A percentile compares a stretch with the other conserved stretches of the same genome.
phyloP scores from a whole-genome alignment of 352 stramenopile genomes.

The Pythium folliculosum region DNA sequence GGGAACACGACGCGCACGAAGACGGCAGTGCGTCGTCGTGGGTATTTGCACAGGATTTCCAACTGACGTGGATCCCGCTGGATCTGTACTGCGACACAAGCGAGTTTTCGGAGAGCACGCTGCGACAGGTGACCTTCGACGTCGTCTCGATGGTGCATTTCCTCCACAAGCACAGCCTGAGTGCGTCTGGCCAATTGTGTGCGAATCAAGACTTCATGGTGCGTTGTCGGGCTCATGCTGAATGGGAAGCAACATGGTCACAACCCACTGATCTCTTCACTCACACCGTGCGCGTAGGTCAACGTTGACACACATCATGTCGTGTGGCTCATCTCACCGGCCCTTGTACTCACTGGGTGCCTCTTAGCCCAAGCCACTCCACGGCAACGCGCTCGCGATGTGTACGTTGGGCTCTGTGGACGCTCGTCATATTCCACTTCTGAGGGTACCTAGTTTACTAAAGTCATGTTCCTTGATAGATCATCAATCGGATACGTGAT shows the following conservation, averaged over 20 bases:
- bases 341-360: conserved; percentile 52
- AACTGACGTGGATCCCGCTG: conserved; percentile 34
- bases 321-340: conserved; percentile 44
- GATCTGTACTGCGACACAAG: conserved; percentile 31
- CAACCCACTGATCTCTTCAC: not conserved
- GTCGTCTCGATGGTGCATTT: conserved; percentile 58
- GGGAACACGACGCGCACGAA: conserved; percentile 28
- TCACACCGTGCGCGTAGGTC: conserved; percentile 33
- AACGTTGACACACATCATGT: conserved; percentile 33
- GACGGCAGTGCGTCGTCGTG: conserved; percentile 23
- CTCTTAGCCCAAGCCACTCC: conserved; percentile 43
- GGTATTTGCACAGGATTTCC: conserved; percentile 61
- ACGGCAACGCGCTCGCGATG: conserved; percentile 39
- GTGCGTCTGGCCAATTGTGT: conserved; percentile 50
- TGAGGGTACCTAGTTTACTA: not conserved
- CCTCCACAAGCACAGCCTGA: conserved; percentile 53
- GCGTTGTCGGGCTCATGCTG: not conserved
- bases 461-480: conserved; percentile 19
- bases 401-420: conserved; percentile 40
- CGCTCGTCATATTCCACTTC: not conserved
- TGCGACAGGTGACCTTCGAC: conserved; percentile 54
- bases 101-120: conserved; percentile 44
- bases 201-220: conserved; percentile 52
- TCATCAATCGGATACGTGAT: conserved; percentile 60
- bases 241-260: not conserved